Base-by-base conservation (phyloP, 2,329 filamentous ascomycete species). In the Bertia moriformis region DNA sequence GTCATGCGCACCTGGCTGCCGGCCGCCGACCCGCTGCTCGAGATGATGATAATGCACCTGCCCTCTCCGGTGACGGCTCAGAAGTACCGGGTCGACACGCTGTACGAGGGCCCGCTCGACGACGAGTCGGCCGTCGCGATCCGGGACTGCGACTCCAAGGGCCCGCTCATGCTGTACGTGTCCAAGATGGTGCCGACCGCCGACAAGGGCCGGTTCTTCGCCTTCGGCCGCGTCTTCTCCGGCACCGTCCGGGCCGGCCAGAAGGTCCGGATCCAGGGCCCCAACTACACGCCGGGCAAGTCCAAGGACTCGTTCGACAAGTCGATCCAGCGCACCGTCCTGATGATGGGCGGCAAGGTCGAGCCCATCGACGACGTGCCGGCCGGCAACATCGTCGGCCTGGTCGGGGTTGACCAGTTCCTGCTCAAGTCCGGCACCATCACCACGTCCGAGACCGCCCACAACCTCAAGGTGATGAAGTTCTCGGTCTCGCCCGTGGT, bases 391-490 rank as follows among this genome's bases (percentile, higher is more conserved):
- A 96, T 98, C 74, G 82, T 95, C 58, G 91, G 91, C 76, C 78
- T 98, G 57, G 91, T 98, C 61, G 91, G 91, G 81, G 86, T 98
- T 55, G 91, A 98, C 65, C 91, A 98, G 79, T 98, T 96, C 85
- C 75, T 98, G 75, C 87, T 98, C 74, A 98, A 98, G 83, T 96
- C 91, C 63, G 91, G 91, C 83, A 98, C 91, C 58, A 83, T 98
- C 56, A 94, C 88, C 68, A 96, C 89, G 62, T 80, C 75, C 61
- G 91, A 98, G 53, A 93, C 86, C 50, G 89, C 91, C 62, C 91
- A 98, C 83, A 98, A 98, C 82, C 72, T 98, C 59, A 96, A 96
- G 83, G 91, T 98, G 70, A 98, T 98, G 91, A 96, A 95, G 77
- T 98, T 98, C 83, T 98, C 91, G 60, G 91, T 98, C 63, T 96